Evolutionary conservation across 208 protist species (phyloP), one percentile per base, ranked within the genome.

Genomic region (Leishmania major): DNA sequence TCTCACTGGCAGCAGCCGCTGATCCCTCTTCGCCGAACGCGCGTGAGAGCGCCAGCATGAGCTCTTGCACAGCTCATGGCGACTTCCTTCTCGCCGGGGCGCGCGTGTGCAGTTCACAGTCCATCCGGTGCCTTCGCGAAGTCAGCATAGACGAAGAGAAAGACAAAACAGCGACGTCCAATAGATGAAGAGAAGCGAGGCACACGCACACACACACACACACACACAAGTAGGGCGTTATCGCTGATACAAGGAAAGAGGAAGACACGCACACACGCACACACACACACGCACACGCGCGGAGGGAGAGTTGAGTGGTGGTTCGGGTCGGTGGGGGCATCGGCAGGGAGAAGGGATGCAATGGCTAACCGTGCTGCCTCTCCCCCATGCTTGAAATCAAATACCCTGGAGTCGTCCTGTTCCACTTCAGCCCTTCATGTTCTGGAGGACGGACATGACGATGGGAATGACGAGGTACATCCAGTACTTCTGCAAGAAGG

Each of bases 401-500:
- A 31, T 35, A 28, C 40, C 25, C 69, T 40, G 25, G 17, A 57
- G 53, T 60, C 49, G 28, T 75, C n/a, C 25, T 13, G 45, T 31
- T 74, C 22, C 67, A 72, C 40, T 28, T 83, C 47, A 88, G 57
- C 82, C 79, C 75, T 85, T 88, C 73, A 96, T 49, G 73, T 89
- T 90, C 76, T 95, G 92, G 19, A 96, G 45, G 28, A 98, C 15
- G 43, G 89, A 92, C 80, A 96, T 84, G 77, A 78, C 88, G 75
- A 97, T 79, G 7, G 89, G 88, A 15, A 96, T 59, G 28, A 94
- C 85, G 28, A 98, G 59, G 80, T 94, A 96, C 80, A 94, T 88
- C 93, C 95, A 96, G 85, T 98, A 98, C 93, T 97, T 98, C 82
- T 96, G 88, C 37, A 98, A 71, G 78, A 98, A 98, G 40, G 90